Base-by-base conservation (phyloP, 371 early-diverging fungal genomes). In the Rhizopus sp. region DNA sequence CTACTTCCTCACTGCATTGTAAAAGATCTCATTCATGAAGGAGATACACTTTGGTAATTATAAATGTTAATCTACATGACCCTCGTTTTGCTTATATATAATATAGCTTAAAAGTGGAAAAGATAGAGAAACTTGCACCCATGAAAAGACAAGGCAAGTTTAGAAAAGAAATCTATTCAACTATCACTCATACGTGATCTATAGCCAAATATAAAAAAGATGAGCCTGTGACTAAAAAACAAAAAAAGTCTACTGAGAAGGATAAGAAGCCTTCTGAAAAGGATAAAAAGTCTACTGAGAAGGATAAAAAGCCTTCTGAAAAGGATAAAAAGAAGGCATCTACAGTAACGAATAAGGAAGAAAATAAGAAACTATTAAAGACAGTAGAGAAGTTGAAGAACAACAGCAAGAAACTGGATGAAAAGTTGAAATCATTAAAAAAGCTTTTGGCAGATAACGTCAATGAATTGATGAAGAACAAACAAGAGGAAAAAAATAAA, bases 1-100 rank as follows among this genome's bases (percentile, higher is more conserved):
- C 44, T 65, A 29, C 39, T 60, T 10, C 65, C 65, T 23, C 57
- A 56, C 37, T 38, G 32, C 5, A 42, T 13, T 31, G 47, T 57
- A n/a, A 34, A 53, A 31, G 57, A 48, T 7, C 10, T 65, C 0
- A 1, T 65, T 6, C 60, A 57, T 37, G 65, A 65, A 46, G 53
- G 55, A 32, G 65, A 65, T 7, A 7, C 29, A 2, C 17, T 46
- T 46, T 46, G 46, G 46, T 46, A 46, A 46, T 10, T 10, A 37
- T 10, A 37, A 37, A 37, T 2, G 23, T 23, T 23, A 23, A 23
- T 23, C 2, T 23, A 23, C 23, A 23, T 23, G 6, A 37, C 13
- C 7, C 38, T 13, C 13, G 7, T 4, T 37, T 37, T 37, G 38
- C 13, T 37, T 37, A 37, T 37, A 13, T 13, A 37, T 37, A 37